These are phyloP conservation scores for Tricholoma sp. DNA, from an alignment of 768 basidiomycete species.

Conservation along the genomic window DNA sequence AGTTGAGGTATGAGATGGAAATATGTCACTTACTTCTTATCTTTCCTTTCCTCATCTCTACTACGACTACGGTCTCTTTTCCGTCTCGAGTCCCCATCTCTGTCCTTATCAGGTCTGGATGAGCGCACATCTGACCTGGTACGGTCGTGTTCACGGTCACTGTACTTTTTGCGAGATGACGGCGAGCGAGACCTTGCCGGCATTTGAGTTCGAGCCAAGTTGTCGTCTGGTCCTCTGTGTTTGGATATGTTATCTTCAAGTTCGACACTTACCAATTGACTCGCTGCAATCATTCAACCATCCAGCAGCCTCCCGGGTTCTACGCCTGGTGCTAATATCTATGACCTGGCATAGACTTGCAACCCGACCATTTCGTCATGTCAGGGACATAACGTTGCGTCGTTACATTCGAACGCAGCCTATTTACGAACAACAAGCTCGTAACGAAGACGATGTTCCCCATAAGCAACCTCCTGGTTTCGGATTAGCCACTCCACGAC, in stretches of 20 bases:
- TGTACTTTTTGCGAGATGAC: constrained; percentile 37
- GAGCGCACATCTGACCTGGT: constrained; percentile 30
- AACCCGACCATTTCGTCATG: constrained; percentile 18
- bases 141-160: constrained; percentile 32
- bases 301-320: not conserved
- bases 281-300: not conserved
- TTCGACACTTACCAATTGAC: too few relatives aligned
- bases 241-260: not conserved
- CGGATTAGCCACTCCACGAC: constrained; percentile 53
- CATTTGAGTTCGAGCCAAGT: not conserved
- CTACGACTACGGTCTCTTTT: constrained; percentile 34
- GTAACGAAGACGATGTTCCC: constrained; percentile 27
- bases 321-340: not conserved
- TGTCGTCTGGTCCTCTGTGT: too few relatives aligned
- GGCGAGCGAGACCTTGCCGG: constrained; percentile 42
- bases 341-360: constrained; percentile 14
- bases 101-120: constrained; percentile 28
- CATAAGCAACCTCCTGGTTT: constrained; percentile 37
- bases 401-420: constrained; percentile 54
- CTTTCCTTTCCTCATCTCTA: constrained; percentile 34
- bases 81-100: constrained; percentile 15
- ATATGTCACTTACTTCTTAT: constrained; percentile 38
- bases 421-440: constrained; percentile 35
- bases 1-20: not conserved
- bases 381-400: constrained; percentile 22